phyloP scores from a whole-genome alignment of 768 basidiomycete species.

The Phaeotremella fagi region DNA sequence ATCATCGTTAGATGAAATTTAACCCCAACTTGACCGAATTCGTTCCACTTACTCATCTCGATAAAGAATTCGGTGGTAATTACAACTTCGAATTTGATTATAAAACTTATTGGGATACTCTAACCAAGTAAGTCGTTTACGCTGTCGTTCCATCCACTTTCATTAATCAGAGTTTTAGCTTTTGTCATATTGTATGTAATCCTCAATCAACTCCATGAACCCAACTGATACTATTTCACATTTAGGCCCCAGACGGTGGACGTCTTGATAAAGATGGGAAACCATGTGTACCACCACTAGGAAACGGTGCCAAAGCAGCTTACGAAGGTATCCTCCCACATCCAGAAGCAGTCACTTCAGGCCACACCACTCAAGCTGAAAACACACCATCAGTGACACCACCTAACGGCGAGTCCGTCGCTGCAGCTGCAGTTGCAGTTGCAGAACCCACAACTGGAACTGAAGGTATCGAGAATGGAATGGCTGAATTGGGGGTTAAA shows the following conservation, averaged over 20 bases:
- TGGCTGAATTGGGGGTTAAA: not conserved
- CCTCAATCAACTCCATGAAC: not conserved
- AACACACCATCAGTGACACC: not conserved
- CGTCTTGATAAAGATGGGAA: conserved; percentile 41
- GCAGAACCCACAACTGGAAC: not conserved
- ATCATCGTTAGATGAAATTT: conserved; percentile 67
- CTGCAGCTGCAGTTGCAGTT: not conserved
- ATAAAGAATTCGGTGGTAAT: conserved; percentile 75
- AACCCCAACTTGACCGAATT: conserved; percentile 77
- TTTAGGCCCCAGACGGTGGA: conserved; percentile 39
- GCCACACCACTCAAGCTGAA: conserved; percentile 4
- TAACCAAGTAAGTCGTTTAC: conserved; percentile 57
- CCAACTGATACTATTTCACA: not conserved
- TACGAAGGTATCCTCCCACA: conserved; percentile 29
- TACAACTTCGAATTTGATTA: conserved; percentile 70
- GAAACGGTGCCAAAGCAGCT: conserved; percentile 45
- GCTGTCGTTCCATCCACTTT: not conserved
- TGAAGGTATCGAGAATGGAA: not conserved
- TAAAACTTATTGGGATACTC: conserved; percentile 70
- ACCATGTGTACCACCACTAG: conserved; percentile 33
- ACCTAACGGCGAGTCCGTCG: not conserved
- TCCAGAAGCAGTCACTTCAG: conserved; percentile 26
- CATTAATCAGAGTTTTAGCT: conserved; percentile 13
- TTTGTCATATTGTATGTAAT: conserved; percentile 24
- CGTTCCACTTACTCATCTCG: conserved; percentile 68